Conservation (phyloP, 768 basidiomycete species). For the Xerocomellus amylosporus region DNA sequence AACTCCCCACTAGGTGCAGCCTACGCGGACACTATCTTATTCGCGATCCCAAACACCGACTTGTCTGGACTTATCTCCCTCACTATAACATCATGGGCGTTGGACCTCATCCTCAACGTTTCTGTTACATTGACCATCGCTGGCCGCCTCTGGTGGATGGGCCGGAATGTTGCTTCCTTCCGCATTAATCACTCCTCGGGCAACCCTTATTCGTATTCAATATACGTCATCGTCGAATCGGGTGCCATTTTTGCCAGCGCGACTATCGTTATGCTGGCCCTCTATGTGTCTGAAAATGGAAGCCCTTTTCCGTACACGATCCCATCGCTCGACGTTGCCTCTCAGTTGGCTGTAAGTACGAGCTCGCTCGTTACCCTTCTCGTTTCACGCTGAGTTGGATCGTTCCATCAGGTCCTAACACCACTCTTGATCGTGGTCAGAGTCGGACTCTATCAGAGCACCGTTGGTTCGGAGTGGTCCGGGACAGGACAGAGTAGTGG, state of each 20-base stretch:
- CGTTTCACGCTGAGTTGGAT: neutral
- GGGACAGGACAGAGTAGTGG: neutral
- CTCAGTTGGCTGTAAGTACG: conserved; percentile 19
- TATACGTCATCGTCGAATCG: neutral
- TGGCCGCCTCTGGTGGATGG: neutral
- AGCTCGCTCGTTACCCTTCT: neutral
- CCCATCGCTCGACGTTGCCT: conserved; percentile 15
- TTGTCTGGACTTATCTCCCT: conserved; percentile 5
- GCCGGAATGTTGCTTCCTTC: conserved; percentile 8
- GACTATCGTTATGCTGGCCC: conserved; percentile 18
- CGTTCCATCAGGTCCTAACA: conserved; percentile 10
- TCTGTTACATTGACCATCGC: conserved; percentile 23
- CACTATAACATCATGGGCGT: conserved; percentile 14
- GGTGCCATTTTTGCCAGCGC: neutral
- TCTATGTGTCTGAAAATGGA: conserved; percentile 7
- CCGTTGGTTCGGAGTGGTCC: neutral
- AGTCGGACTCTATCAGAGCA: conserved; percentile 7
- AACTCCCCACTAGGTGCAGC: conserved; percentile 4
- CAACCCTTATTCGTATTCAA: conserved; percentile 13
- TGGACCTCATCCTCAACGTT: conserved; percentile 22
- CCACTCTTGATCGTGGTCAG: conserved; percentile 19
- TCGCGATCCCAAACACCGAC: conserved; percentile 10
- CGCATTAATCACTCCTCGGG: neutral
- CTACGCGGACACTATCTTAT: conserved; percentile 9
- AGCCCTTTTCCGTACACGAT: conserved; percentile 12